These are phyloP conservation scores for Neurospora discreta DNA, from an alignment of 495 filamentous ascomycete species.

Conservation along the genomic window DNA sequence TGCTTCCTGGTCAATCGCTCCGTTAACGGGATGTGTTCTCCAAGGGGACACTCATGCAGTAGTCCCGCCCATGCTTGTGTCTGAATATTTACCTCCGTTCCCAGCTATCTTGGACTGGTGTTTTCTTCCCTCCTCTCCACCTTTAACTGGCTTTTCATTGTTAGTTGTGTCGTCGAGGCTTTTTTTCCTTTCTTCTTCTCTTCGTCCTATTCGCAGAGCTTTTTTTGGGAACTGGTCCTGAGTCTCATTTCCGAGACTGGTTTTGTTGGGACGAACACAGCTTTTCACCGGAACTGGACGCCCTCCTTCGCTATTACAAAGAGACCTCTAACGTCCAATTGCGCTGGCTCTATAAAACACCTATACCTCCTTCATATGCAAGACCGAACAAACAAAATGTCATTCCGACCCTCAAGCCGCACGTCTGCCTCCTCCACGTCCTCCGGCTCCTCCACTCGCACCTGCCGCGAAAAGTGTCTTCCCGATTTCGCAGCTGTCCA, in stretches of 20 bases:
- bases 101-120: background rate
- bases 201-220: background rate
- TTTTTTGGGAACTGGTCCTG: background rate
- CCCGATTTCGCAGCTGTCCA: slow-evolving; percentile 14
- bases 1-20: background rate
- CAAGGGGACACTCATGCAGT: background rate
- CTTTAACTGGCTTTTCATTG: too few relatives aligned
- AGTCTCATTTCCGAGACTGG: background rate
- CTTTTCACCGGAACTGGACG: background rate
- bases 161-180: too few relatives aligned
- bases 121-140: background rate
- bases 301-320: background rate
- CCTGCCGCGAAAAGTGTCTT: slow-evolving; percentile 5
- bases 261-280: background rate
- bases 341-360: background rate
- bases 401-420: background rate
- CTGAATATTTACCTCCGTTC: background rate
- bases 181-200: background rate
- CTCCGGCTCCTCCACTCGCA: slow-evolving; percentile 4
- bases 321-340: background rate
- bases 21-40: background rate
- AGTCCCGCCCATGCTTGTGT: background rate
- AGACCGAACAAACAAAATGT: background rate
- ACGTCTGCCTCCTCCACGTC: slow-evolving; percentile 4
- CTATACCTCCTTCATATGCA: background rate